Percentiles rank a stretch among this genome's conserved stretches.
Conservation (phyloP, 345 rosid species). For the Dipteronia dyeriana region DNA sequence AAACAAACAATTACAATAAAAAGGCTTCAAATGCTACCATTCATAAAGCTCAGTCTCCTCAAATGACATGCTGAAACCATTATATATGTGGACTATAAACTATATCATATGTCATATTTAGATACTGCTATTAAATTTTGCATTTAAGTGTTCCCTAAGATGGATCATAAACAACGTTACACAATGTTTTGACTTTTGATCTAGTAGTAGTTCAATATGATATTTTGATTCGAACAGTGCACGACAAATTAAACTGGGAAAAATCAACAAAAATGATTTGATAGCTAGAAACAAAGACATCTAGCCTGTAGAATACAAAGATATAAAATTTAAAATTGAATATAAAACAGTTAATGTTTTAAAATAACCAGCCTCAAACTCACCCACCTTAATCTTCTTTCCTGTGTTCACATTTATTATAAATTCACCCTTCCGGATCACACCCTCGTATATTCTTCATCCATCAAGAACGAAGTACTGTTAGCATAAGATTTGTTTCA, state of each 20-base stretch:
- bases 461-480: conserved; percentile 18
- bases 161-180: conserved; percentile 4
- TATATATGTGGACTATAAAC: not conserved
- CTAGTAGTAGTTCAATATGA: not conserved
- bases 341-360: not conserved
- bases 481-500: conserved; percentile 25
- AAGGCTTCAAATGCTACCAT: not conserved
- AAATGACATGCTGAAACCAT: conserved; percentile 3
- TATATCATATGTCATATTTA: not conserved
- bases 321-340: not conserved
- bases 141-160: not conserved
- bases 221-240: not conserved
- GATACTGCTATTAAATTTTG: conserved; percentile 2
- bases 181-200: not conserved
- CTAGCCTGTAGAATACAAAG: not conserved
- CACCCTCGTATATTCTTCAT: conserved; percentile 90
- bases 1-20: not conserved
- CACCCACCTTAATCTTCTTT: conserved; percentile 86
- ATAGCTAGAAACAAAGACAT: conserved; percentile 3
- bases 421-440: conserved; percentile 91
- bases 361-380: conserved; percentile 21
- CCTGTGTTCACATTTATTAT: conserved; percentile 88
- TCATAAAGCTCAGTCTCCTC: not conserved
- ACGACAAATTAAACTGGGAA: not conserved
- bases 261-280: conserved; percentile 2